Base-by-base conservation (phyloP, 1,284 basidiomycete species). In the Lentinus polychrous region DNA sequence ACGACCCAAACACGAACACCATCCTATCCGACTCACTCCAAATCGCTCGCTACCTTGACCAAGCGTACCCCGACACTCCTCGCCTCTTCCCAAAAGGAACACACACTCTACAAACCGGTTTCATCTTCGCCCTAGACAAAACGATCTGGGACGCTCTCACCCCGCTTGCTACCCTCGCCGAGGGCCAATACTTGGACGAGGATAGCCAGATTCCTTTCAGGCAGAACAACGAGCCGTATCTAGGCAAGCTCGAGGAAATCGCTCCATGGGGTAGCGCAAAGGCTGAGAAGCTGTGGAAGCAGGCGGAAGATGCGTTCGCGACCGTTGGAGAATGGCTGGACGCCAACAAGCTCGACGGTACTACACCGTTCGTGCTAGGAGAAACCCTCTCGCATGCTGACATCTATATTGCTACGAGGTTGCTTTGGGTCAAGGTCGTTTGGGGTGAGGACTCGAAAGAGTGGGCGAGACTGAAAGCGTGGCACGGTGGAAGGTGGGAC, bases 31-130 rank as follows among this genome's bases (percentile, higher is more conserved):
- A 69, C 44, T 70, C 68, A 1, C 38, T 42, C 22, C 42, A 44
- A 4, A 70, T 71, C 52, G 62, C 61, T 11, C 45, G 55, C 40
- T 62, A 60, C 45, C 58, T 65, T 43, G 63, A 65, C 44, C 49
- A 49, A 32, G 55, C 54, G 31, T 64, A 63, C 49, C 55, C 58
- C 20, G 41, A 52, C 33, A 56, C 51, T 34, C 54, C 54, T 7
- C 38, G 40, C n/a, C 43, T 57, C 14, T 43, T 53, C 20, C 57
- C 60, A 2, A 44, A 53, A 12, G 55, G 51, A 11, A 54, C 54
- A n/a, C 46, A 36, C 39, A 41, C 55, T 32, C 41, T 57, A 27
- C 48, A 50, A 36, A 36, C 51, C 37, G 54, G 50, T 10, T 60
- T 60, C 45, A n/a, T n/a, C n/a, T n/a, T n/a, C n/a, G n/a, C n/a